Base-by-base conservation (phyloP, 2,329 filamentous ascomycete genomes). In the Cryoendolithus antarcticus region DNA sequence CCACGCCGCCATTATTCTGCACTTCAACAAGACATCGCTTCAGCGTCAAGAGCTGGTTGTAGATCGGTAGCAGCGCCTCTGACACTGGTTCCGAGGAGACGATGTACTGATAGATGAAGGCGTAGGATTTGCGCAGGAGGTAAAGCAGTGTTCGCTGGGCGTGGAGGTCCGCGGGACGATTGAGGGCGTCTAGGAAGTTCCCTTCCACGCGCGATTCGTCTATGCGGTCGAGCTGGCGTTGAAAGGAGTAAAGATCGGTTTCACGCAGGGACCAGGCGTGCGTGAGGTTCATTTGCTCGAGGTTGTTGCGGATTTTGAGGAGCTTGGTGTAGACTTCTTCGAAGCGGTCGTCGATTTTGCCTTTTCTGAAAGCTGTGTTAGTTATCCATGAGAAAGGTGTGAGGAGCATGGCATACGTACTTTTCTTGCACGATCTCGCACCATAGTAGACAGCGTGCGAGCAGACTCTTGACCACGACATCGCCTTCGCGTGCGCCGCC, bases 201-300 rank as follows among this genome's bases (percentile, higher is more conserved):
- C 91, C 89, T 46, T 86, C 74, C 2, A 88, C 70, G 35, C 91
- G 74, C 36, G 76, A 77, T 58, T 95, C 86, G 53, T 98, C 91
- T 46, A 95, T 81, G 49, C 79, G 80, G 62, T 96, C 88, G 8
- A 98, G 74, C 53, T 93, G 82, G 40, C 89, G 80, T 62, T 96
- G 88, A 57, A 80, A 95, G 62, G 89, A 86, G 63, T 91, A 98
- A 5, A 98, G 70, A 58, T 98, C 91, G 1, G 91, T 95, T 64
- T 98, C 91, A 47, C 91, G 80, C 11, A 98, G 70, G 2, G 91
- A 95, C 91, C 91, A 98, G 2, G 91, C 86, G 59, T 96, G 88
- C 1, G 91, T 96, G 41, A 98, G 73, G 3, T 85, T 86, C 38
- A 96, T 70, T 52, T 91, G 91, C 57, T 98, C 91, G 12, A 98